A percentile compares a stretch with the other conserved stretches of the same genome.
These are phyloP conservation scores for Chlamydomonas sp. DNA, from an alignment of 139 green algal species.

Conservation along the genomic window DNA sequence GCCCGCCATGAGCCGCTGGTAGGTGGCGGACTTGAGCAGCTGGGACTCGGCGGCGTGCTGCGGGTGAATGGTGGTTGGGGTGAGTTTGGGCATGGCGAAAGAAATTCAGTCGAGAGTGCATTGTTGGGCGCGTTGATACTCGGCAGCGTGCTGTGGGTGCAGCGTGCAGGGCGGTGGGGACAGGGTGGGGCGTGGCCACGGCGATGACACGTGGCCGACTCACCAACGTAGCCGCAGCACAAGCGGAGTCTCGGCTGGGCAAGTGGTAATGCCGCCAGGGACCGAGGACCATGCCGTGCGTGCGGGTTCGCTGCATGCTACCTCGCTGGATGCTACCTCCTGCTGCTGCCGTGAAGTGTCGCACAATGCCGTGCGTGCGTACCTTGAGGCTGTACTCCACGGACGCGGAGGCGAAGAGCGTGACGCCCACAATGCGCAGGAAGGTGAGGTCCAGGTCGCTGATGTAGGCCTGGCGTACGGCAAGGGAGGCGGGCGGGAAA, in stretches of 20 bases:
- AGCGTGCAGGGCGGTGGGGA: background rate
- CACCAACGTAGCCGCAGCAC: background rate
- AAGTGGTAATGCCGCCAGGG: background rate
- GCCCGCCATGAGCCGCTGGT: slow-evolving; percentile 64
- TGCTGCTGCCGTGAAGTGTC: too few species aligned
- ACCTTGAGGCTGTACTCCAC: slow-evolving; percentile 52
- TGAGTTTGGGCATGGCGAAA: background rate
- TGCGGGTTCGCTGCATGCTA: background rate
- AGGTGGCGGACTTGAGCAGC: slow-evolving; percentile 63
- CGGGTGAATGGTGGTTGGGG: background rate
- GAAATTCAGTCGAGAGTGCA: background rate
- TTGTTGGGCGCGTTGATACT: background rate
- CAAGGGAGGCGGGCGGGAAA: too few species aligned
- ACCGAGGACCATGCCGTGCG: background rate
- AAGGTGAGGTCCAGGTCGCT: slow-evolving; percentile 41
- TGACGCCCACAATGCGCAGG: slow-evolving; percentile 44
- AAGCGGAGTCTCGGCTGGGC: background rate
- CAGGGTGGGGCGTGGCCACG: background rate
- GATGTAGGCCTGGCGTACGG: slow-evolving; percentile 1
- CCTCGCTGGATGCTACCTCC: too few species aligned
- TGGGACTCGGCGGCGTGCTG: slow-evolving; percentile 58
- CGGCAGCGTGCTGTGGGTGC: too few species aligned
- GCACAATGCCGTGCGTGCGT: background rate
- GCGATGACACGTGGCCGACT: background rate
- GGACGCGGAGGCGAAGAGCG: slow-evolving; percentile 40